Evolutionary conservation across 768 basidiomycete genomes (phyloP), one percentile per base, ranked within the genome.

Genomic region (Botryobasidium botryosum): DNA sequence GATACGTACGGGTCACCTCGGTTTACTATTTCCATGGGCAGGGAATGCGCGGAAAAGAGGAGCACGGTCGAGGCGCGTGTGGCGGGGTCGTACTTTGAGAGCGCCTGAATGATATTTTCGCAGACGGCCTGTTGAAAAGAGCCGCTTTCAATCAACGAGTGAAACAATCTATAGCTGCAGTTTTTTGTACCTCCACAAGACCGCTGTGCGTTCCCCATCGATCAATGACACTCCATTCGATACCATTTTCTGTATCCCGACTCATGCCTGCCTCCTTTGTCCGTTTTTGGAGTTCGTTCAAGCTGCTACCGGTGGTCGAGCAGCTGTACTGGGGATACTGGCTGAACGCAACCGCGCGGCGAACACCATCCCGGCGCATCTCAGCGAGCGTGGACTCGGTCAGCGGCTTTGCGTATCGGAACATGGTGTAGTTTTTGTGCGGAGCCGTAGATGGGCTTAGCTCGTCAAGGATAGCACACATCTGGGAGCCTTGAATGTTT

Each of bases 311-410:
- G 0, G 94, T 97, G 8, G 94, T 99, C 50, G 86, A 91, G 62
- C 94, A 99, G 56, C 81, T 85, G 62, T 99, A 99, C 61, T 99
- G 94, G 1, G 94, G 94, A 60, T 99, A 99, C 62, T 99, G 94
- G 3, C 86, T 86, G 65, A 99, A 99, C 17, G 91, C 94, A 23
- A 99, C 67, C 0, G 92, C 94, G 50, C 91, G 68, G 59, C 71
- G 79, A 26, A 99, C 87, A 18, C 91, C 88, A 57, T 97, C 94
- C 43, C 66, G 71, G 62, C 75, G 77, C 79, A 99, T 79, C 60
- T 85, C 77, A 45, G 66, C 70, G 8, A 86, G 71, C 23, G 83
- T 79, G 56, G 77, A 76, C 53, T 80, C 76, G 23, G 90, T 94
- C 46, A 97, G 65, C 3, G 91, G 94, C 33, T 74, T 69, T 21